Evolutionary conservation across 2,329 filamentous ascomycete genomes (phyloP), one percentile per base, ranked within the genome.

Genomic region (Fusarium bactridioides): DNA sequence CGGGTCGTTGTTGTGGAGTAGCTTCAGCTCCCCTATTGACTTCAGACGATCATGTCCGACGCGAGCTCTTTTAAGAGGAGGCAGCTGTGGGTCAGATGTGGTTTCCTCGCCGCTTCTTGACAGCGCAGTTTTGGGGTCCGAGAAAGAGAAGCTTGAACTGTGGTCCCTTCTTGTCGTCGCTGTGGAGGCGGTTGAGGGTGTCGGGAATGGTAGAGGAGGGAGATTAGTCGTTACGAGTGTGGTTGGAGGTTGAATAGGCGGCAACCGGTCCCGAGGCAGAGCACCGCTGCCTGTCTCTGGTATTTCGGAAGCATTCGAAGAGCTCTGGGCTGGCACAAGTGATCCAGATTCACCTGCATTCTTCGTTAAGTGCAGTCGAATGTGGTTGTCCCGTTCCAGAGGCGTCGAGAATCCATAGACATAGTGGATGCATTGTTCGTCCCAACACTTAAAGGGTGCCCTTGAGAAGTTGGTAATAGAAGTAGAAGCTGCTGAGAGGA

Each of bases 361-460:
- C 47, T 69, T 75, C 19, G 77, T 73, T 27, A 80, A 79, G 51
- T 90, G 87, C 60, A 86, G 81, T 68, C 81, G 83, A 44, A 82
- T 76, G 76, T 90, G 88, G 40, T 82, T 81, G 61, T 89, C 86
- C 58, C 87, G 84, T 67, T 89, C 87, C 58, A 86, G 80, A 41
- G 81, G 81, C 63, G 83, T 85, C 40, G 82, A 76, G 75, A 89
- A 89, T 35, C 88, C 88, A 71, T 90, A 90, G 41, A 90, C 85
- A 78, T 89, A 90, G 77, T 88, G 85, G 65, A 87, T 79, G 74
- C 88, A 90, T 62, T 82, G 82, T 58, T 89, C 85, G 69, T 89
- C 82, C 79, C 82, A 85, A 78, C 88, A 90, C 77, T 88, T 89
- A 78, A 86, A 86, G 16, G 86, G 75, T 35, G 65, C 65, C 61